A percentile compares a stretch with the other conserved stretches of the same genome.
phyloP scores from a whole-genome alignment of 2,329 filamentous ascomycete species.

The Alternaria metachromatica region DNA sequence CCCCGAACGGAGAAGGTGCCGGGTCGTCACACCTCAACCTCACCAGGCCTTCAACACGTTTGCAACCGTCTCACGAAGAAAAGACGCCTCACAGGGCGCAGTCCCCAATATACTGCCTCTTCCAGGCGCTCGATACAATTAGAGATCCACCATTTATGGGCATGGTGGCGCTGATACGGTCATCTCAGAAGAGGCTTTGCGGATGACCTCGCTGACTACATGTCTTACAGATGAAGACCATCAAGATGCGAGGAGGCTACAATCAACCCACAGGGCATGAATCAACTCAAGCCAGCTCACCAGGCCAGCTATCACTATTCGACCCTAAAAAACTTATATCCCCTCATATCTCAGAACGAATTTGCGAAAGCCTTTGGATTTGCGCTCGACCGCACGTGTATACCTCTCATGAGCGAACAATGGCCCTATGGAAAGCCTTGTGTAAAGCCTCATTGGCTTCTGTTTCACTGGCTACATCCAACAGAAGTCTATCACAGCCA shows the following conservation, averaged over 20 bases:
- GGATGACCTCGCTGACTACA: neutral
- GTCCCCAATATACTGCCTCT: neutral
- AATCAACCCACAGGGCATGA: neutral
- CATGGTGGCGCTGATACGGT: neutral
- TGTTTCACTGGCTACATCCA: neutral
- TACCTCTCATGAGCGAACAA: neutral
- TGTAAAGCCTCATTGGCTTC: neutral
- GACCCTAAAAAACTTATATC: neutral
- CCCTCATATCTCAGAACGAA: neutral
- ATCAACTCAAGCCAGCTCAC: neutral
- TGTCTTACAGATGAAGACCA: neutral
- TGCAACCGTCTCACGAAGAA: neutral
- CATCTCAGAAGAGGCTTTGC: neutral
- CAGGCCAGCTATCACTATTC: neutral
- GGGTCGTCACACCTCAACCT: neutral
- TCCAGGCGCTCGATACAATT: neutral
- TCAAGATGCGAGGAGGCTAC: neutral
- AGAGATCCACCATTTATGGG: neutral
- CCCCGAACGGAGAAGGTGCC: neutral
- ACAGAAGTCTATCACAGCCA: neutral
- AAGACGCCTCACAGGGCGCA: conserved; percentile 3
- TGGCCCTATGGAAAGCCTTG: neutral
- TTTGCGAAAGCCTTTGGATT: neutral
- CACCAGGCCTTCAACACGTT: neutral
- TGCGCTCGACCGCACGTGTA: neutral